These are phyloP conservation scores for Fusarium incarnatum DNA, from an alignment of 2,329 filamentous ascomycete genomes.

Conservation along the genomic window DNA sequence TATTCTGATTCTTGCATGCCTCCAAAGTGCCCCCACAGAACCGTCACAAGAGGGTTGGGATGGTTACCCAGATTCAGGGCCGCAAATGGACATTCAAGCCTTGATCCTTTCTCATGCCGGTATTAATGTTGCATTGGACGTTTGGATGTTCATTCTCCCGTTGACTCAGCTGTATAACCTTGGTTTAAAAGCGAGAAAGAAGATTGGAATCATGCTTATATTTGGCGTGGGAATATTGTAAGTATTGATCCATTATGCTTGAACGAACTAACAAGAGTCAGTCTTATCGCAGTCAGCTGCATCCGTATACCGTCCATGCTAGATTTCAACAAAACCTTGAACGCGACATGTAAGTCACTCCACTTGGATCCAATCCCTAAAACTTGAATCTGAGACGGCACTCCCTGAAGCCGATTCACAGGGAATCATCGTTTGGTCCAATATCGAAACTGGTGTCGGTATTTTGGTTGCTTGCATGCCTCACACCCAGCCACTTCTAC, in stretches of 20 bases:
- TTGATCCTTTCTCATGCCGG: constrained; percentile 1
- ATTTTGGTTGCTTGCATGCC: constrained; percentile 16
- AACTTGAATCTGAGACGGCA: background rate
- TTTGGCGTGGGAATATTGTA: constrained; percentile 16
- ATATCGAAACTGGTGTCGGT: background rate
- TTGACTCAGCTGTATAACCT: constrained; percentile 4
- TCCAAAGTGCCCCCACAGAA: background rate
- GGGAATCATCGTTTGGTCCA: constrained; percentile 12
- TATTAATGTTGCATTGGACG: constrained; percentile 3
- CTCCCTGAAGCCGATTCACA: background rate
- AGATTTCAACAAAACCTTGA: background rate
- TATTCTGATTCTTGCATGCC: background rate
- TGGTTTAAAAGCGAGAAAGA: background rate
- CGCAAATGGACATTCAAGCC: background rate
- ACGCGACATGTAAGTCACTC: background rate
- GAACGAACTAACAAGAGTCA: background rate
- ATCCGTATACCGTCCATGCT: background rate
- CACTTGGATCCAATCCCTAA: fast-evolving
- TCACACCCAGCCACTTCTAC: constrained; percentile 1
- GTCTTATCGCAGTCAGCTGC: constrained; percentile 14
- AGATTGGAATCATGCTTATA: constrained; percentile 1
- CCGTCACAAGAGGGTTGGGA: constrained; percentile 10
- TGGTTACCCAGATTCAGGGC: background rate
- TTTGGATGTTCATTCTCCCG: constrained; percentile 11
- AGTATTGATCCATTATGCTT: fast-evolving